Percentiles rank a stretch among this genome's conserved stretches.
Evolutionary conservation across 1,284 basidiomycete genomes (phyloP).

Genomic region (Cryptococcus sp.): DNA sequence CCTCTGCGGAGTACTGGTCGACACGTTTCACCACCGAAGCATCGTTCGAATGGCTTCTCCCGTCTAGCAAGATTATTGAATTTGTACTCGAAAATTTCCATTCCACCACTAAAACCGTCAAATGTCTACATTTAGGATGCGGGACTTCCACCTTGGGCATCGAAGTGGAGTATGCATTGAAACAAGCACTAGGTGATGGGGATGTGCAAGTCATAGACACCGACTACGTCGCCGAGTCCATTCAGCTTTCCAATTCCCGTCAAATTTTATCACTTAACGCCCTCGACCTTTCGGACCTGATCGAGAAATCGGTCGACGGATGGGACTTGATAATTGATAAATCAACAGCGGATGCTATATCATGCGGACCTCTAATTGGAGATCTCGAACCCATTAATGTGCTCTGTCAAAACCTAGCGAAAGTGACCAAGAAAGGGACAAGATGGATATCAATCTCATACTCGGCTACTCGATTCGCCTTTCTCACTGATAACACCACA

Average conservation of each 20-base stretch:
- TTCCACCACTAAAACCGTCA: not conserved
- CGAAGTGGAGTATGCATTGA: conserved; percentile 10
- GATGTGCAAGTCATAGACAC: conserved; percentile 25
- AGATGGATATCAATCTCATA: not conserved
- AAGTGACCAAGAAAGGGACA: not conserved
- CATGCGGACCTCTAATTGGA: conserved; percentile 20
- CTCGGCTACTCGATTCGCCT: not conserved
- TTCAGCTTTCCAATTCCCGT: not conserved
- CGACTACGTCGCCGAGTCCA: conserved; percentile 25
- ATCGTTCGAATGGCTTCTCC: conserved; percentile 39
- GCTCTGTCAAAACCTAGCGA: not conserved
- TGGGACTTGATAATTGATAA: conserved; percentile 42
- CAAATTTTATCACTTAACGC: not conserved
- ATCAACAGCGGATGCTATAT: conserved; percentile 44
- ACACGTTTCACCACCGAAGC: conserved; percentile 26
- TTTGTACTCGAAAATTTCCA: conserved; percentile 12
- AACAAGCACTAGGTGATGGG: not conserved
- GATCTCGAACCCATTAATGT: not conserved
- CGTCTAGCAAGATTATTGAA: conserved; percentile 19
- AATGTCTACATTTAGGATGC: conserved; percentile 35
- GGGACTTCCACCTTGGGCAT: conserved; percentile 32
- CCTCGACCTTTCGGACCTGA: not conserved
- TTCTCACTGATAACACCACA: conserved; percentile 16
- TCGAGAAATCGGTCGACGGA: not conserved
- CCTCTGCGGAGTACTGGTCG: conserved; percentile 36